Conservation (phyloP, 73 alveolate species). For the Paramecium biaurelia region DNA sequence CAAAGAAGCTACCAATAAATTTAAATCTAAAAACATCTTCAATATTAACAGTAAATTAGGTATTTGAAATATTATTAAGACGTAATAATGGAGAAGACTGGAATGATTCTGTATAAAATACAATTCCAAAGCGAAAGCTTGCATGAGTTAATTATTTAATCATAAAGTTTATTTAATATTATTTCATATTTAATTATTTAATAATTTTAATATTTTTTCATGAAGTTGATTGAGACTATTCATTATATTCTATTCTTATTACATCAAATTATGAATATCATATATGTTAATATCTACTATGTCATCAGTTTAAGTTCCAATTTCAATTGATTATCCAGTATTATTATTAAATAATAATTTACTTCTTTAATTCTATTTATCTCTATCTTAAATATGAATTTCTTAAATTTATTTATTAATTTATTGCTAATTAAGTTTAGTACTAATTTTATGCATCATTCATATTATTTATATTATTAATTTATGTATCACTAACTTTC, state of each 20-base stretch:
- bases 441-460: background rate
- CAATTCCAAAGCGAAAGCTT: slow-evolving; percentile 55
- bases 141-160: background rate
- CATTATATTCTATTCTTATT: background rate
- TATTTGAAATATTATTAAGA: slow-evolving; percentile 51
- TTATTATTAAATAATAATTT: background rate
- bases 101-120: slow-evolving; percentile 14
- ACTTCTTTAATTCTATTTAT: background rate
- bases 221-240: background rate
- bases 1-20: slow-evolving; percentile 71
- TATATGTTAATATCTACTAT: background rate
- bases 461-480: background rate
- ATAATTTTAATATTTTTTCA: background rate
- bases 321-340: background rate
- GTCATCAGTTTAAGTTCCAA: background rate
- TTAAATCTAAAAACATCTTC: slow-evolving; percentile 5
- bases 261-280: background rate
- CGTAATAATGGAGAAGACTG: slow-evolving; percentile 45
- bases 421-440: background rate
- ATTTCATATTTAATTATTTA: background rate
- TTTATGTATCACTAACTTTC: background rate
- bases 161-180: background rate
- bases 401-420: background rate
- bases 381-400: background rate
- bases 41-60: slow-evolving; percentile 46